These are phyloP conservation scores for Usnea hakonensis DNA, from an alignment of 495 filamentous ascomycete species.

Conservation along the genomic window DNA sequence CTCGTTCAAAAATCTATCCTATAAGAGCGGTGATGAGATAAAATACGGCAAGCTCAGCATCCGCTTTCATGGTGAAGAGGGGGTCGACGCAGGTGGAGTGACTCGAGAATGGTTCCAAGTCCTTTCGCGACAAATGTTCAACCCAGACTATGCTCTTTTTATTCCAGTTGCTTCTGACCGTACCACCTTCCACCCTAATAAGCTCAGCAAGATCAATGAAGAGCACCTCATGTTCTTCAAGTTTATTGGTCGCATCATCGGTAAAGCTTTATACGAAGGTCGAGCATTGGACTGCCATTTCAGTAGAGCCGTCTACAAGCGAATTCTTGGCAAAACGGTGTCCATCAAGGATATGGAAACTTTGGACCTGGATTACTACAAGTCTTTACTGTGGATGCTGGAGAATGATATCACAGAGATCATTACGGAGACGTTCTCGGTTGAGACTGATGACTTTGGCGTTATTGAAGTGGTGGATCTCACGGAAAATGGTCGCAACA, in stretches of 20 bases:
- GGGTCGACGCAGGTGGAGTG: slow-evolving; percentile 95
- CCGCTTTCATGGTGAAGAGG: slow-evolving; percentile 94
- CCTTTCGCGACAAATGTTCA: slow-evolving; percentile 96
- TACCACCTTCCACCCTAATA: slow-evolving; percentile 98
- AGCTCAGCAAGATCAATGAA: slow-evolving; percentile 81
- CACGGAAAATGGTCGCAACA: slow-evolving; percentile 76
- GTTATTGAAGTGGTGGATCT: slow-evolving; percentile 82
- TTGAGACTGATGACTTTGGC: slow-evolving; percentile 89
- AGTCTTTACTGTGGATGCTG: slow-evolving; percentile 97
- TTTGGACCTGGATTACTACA: slow-evolving; percentile 96
- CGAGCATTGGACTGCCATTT: slow-evolving; percentile 98
- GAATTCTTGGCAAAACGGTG: slow-evolving; percentile 86
- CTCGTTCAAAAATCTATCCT: slow-evolving; percentile 92
- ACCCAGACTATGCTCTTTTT: slow-evolving; percentile 94
- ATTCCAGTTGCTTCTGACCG: slow-evolving; percentile 95
- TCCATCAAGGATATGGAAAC: slow-evolving; percentile 99
- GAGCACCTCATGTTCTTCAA: slow-evolving; percentile 99
- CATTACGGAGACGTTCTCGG: slow-evolving; percentile 93
- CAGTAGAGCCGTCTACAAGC: slow-evolving; percentile 95
- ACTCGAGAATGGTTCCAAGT: slow-evolving; percentile 99
- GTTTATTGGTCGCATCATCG: slow-evolving; percentile 97
- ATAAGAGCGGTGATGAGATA: slow-evolving; percentile 89
- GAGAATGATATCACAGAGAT: slow-evolving; percentile 99
- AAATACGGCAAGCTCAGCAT: slow-evolving; percentile 98
- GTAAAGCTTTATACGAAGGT: slow-evolving; percentile 95